These are phyloP conservation scores for Saccharomycopsis sp. DNA, from an alignment of 805 yeast genomes.

Conservation along the genomic window DNA sequence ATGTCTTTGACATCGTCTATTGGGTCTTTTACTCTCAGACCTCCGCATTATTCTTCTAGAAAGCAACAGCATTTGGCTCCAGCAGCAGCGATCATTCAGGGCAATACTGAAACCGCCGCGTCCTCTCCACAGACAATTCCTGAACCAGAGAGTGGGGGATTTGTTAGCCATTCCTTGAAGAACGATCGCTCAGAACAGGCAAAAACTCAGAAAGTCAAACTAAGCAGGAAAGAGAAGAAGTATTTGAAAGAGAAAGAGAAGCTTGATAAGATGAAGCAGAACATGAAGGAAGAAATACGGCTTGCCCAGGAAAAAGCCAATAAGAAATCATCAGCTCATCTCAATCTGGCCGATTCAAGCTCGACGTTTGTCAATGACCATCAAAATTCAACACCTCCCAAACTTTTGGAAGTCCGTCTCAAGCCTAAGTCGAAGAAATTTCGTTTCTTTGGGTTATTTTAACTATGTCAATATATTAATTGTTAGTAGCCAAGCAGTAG, in stretches of 20 bases:
- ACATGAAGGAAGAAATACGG: slow-evolving; percentile 6
- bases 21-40: neutral
- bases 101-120: neutral
- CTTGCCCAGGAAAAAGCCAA: neutral
- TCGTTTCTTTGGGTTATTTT: slow-evolving; percentile 2
- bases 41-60: neutral
- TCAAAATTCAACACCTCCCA: neutral
- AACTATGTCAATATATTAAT: neutral
- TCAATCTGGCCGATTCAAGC: neutral
- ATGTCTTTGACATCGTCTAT: slow-evolving; percentile 7
- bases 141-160: neutral
- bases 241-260: slow-evolving; percentile 13
- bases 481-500: no score
- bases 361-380: neutral
- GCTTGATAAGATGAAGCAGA: slow-evolving; percentile 7
- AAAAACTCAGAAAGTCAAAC: neutral
- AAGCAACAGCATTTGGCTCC: slow-evolving; percentile 1
- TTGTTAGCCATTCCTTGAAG: neutral
- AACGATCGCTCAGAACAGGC: neutral
- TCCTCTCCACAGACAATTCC: neutral
- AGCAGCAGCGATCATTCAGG: neutral
- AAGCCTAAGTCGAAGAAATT: neutral
- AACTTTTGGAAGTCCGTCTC: neutral
- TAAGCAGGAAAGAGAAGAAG: slow-evolving; percentile 10
- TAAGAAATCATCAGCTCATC: neutral